A percentile compares a stretch with the other conserved stretches of the same genome.
Evolutionary conservation across 352 stramenopile species (phyloP).

Genomic region (Pythium guiyangense): DNA sequence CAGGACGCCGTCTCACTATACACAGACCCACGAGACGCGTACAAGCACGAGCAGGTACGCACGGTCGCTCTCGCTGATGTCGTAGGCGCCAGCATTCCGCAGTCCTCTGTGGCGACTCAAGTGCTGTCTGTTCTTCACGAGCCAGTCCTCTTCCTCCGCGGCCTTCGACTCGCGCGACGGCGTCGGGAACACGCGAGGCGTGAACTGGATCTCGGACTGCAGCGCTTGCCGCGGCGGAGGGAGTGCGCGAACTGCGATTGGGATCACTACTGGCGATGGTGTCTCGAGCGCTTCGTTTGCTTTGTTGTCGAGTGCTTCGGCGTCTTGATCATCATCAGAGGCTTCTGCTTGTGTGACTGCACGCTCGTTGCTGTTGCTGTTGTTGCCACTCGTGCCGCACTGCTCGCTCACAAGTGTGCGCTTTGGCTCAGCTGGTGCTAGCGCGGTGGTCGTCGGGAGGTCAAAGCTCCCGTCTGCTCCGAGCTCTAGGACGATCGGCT

Average conservation of each 20-base stretch:
- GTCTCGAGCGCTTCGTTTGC: conserved; percentile 2
- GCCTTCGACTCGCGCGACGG: conserved; percentile 77
- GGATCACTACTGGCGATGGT: conserved; percentile 4
- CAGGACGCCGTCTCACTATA: background rate
- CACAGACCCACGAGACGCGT: background rate
- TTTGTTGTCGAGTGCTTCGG: background rate
- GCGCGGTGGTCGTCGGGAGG: conserved; percentile 12
- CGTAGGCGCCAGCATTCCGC: conserved; percentile 38
- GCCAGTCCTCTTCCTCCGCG: conserved; percentile 77
- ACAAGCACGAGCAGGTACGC: conserved; percentile 18
- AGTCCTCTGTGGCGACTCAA: conserved; percentile 69
- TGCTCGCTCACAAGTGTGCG: background rate
- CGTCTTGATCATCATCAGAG: no score
- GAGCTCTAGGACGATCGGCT: conserved; percentile 43
- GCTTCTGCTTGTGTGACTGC: background rate
- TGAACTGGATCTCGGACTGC: conserved; percentile 68
- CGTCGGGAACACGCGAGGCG: conserved; percentile 70
- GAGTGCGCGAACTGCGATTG: conserved; percentile 11
- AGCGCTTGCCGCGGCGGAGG: conserved; percentile 37
- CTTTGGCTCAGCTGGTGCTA: background rate
- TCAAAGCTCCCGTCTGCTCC: conserved; percentile 50
- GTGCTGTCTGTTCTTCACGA: conserved; percentile 81
- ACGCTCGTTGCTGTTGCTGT: background rate
- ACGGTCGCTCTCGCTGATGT: conserved; percentile 87
- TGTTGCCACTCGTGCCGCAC: background rate